Evolutionary conservation across 1,284 basidiomycete species (phyloP).

Genomic region (Irpex sp.): DNA sequence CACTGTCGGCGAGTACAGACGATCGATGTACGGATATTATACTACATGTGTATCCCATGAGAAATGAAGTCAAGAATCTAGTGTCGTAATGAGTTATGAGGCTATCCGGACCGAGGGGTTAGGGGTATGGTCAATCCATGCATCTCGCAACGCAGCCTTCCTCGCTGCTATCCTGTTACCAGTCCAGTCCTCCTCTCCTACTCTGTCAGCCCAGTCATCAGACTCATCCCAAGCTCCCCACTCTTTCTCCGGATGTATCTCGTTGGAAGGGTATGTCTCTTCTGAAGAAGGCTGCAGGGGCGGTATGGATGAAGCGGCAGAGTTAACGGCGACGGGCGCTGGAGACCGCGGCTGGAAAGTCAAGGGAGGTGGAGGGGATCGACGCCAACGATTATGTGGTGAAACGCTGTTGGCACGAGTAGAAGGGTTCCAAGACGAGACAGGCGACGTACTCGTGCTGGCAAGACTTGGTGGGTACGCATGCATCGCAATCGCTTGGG

Average conservation of each 20-base stretch:
- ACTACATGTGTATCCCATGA: constrained; percentile 1
- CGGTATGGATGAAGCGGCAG: constrained; percentile 11
- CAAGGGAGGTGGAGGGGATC: constrained; percentile 36
- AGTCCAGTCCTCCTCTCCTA: constrained; percentile 45
- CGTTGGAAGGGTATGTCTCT: constrained; percentile 1
- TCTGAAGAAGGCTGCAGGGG: neutral
- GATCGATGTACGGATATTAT: constrained; percentile 1
- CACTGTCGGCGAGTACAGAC: neutral
- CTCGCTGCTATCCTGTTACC: constrained; percentile 34
- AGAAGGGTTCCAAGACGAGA: constrained; percentile 20
- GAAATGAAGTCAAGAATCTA: neutral
- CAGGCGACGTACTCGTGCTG: constrained; percentile 31
- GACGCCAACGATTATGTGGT: constrained; percentile 29
- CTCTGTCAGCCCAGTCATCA: constrained; percentile 49
- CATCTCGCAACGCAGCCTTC: constrained; percentile 25
- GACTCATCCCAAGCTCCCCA: constrained; percentile 45
- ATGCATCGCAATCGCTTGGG: constrained; percentile 32
- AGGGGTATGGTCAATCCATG: constrained; percentile 17
- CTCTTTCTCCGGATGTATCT: constrained; percentile 25
- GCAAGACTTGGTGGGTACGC: constrained; percentile 56
- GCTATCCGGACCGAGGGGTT: constrained; percentile 8
- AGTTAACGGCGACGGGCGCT: constrained; percentile 14
- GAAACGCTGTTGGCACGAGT: constrained; percentile 23
- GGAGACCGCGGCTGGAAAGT: constrained; percentile 24
- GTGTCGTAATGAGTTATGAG: neutral